Evolutionary conservation across 257 asterid species (phyloP), one percentile per base, ranked within the genome.

Genomic region (Solanum paucissectum): DNA sequence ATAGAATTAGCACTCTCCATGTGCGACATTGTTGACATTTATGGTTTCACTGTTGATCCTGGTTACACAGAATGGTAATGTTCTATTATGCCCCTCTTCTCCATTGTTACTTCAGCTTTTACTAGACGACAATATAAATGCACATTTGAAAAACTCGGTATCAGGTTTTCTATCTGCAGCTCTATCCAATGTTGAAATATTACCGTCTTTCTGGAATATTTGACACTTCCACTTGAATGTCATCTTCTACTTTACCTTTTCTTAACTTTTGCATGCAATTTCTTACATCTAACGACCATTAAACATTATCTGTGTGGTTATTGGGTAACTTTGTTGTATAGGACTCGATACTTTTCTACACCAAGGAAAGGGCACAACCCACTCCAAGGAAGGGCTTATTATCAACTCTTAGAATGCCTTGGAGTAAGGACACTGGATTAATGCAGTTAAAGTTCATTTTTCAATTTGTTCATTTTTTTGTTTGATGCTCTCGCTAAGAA

Each of bases 361-460:
- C 99, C 99, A 36, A 97, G 96, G 91, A 94, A 95, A 91, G 99
- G 99, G 87, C 99, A 97, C 92, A 97, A 97, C 91, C 99, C 99
- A 83, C 99, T 97, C 86, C 99, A 97, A 90, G 99, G 99, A 91
- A 93, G 99, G 90, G 99, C 99, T 68, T 97, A 97, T 89, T 97
- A 96, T 93, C 99, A 97, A 91, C 99, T 97, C 90, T 92, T 96
- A 49, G 99, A 96, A 93, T 97, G 99, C 92, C 99, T 97, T 90
- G 99, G 99, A 87, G 99, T 96, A 90, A 90, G 98, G 68, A 88
- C 20, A n/a, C 14, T 46, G 72, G 85, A 44, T 58, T 83, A 36
- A 83, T 87, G 68, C 64, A 46, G 34, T 42, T 38, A 32, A 52
- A 72, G 46, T 46, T 21, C 62, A 36, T 87, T 42, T 86, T 83